These are phyloP conservation scores for Fusarium sacchari DNA, from an alignment of 2,329 filamentous ascomycete species.

Conservation along the genomic window DNA sequence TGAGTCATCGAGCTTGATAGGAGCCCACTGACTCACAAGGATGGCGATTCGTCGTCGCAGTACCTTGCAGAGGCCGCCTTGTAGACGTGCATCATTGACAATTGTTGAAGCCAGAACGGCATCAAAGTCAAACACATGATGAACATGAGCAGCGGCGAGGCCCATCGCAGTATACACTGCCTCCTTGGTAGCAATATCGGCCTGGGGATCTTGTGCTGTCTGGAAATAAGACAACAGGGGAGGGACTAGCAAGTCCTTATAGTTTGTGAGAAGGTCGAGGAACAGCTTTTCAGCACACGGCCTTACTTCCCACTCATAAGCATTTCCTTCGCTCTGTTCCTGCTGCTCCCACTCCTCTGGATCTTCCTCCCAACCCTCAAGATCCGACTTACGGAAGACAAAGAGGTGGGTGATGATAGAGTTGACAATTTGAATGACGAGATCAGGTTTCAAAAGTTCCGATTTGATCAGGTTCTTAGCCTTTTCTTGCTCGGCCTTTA, in stretches of 20 bases:
- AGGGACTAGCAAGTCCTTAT: conserved; percentile 81
- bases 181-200: conserved; percentile 86
- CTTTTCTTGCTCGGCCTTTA: conserved; percentile 78
- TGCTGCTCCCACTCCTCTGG: conserved; percentile 95
- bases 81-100: conserved; percentile 78
- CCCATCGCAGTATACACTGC: conserved; percentile 95
- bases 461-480: conserved; percentile 76
- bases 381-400: conserved; percentile 83
- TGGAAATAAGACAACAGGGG: conserved; percentile 87
- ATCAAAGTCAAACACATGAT: conserved; percentile 83
- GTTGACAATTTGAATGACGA: conserved; percentile 85
- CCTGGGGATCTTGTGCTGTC: conserved; percentile 72
- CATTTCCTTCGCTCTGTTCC: conserved; percentile 84
- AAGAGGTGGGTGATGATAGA: conserved; percentile 88
- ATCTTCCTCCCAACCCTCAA: conserved; percentile 92
- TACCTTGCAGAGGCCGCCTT: conserved; percentile 74
- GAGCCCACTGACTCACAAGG: conserved; percentile 88
- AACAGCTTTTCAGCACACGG: conserved; percentile 95
- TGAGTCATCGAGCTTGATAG: conserved; percentile 75
- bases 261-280: conserved; percentile 88
- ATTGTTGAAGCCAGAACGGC: conserved; percentile 79
- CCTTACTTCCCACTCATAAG: conserved; percentile 91
- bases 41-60: conserved; percentile 89
- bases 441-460: conserved; percentile 77
- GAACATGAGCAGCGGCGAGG: conserved; percentile 80